Base-by-base conservation (phyloP, 208 protist genomes). In the Spongospora subterranea region DNA sequence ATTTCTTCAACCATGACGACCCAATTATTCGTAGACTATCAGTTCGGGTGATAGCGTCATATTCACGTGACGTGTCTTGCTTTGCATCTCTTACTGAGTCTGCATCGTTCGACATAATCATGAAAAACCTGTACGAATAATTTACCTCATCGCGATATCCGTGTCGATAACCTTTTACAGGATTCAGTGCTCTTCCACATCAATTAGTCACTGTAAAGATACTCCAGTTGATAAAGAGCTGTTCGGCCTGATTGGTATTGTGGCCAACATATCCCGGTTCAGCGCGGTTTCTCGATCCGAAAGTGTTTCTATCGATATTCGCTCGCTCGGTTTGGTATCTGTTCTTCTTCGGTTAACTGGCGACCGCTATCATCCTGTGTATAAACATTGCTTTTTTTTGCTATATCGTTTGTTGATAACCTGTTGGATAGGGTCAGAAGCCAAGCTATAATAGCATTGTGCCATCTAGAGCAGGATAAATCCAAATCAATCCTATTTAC, bases 401-500 rank as follows among this genome's bases (percentile, higher is more conserved):
- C 50, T 29, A 60, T 60, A 24, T 60, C 13, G 24, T 60, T 24
- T 24, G 50, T 24, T 60, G 24, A 6, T 60, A 24, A 60, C 50
- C 24, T 60, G 50, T 29, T 29, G 50, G 13, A 60, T 60, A 60
- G 50, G 24, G 24, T 60, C 6, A 6, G 50, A 60, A n/a, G 17
- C 17, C 35, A 82, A 43, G 71, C 71, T 20, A 6, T 82, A n/a
- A 6, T 39, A 20, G n/a, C n/a, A 43, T 35, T 82, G 6, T 45
- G 17, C 13, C 71, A 82, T 43, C 40, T 6, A n/a, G 6, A 39
- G n/a, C 35, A 82, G n/a, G 71, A 82, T 43, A 6, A 43, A 35
- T 82, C 71, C 40, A 6, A n/a, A n/a, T 6, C 71, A 6, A 82
- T 82, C n/a, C 71, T 82, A 20, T 82, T 82, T 35, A 45, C 71